Evolutionary conservation across 2,329 filamentous ascomycete genomes (phyloP), one percentile per base, ranked within the genome.

Genomic region (Exophiala bonariae): DNA sequence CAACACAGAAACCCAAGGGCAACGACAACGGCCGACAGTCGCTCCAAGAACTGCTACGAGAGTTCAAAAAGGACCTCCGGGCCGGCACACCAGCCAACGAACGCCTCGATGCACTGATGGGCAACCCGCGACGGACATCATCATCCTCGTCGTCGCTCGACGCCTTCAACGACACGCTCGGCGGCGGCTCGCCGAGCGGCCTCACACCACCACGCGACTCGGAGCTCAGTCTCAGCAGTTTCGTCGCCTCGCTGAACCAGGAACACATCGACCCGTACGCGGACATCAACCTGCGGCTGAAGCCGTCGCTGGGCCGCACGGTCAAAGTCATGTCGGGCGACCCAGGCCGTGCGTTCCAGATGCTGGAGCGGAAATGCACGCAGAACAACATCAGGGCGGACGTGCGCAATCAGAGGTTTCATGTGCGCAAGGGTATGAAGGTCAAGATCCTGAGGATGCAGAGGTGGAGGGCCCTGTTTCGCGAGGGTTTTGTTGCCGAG

Each of bases 381-480:
- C 37, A 54, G 32, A 73, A 74, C 49, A 57, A 57, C 30, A 58
- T 74, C 13, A 61, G 55, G 52, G 19, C 49, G 18, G 60, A 70
- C 54, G 47, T 57, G 32, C 44, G 47, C 28, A 45, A 46, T 5
- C 71, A 75, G 58, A 65, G 61, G 54, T 71, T 62, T 46, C 69
- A 75, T 60, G 60, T 72, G 19, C 55, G 72, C 19, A 65, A 63
- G 47, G 72, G 71, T 30, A 65, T 68, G 65, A 45, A 60, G 58
- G 63, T 55, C 41, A 75, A 74, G 66, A 57, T 68, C 44, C 30
- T 66, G 52, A 61, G 61, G 45, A 64, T 61, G 44, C 39, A 57
- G 46, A 58, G 71, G 47, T 75, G 71, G 72, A 66, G 68, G 58
- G 67, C 61, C 48, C 48, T 72, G 59, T 75, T 75, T 51, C 68